A percentile compares a stretch with the other conserved stretches of the same genome.
These are phyloP conservation scores for Ehretia macrophylla DNA, from an alignment of 257 asterid genomes.

Conservation along the genomic window DNA sequence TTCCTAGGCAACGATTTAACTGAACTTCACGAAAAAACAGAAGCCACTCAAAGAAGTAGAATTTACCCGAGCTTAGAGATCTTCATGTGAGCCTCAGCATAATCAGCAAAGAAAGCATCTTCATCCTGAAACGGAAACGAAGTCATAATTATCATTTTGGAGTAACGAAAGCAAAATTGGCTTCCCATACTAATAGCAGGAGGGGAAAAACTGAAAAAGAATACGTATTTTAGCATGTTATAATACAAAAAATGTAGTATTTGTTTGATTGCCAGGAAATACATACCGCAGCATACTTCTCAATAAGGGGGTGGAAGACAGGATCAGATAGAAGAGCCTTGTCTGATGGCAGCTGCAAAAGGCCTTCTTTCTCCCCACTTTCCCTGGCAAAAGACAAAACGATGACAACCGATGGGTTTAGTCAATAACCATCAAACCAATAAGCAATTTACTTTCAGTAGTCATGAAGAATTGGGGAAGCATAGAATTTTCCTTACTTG, in stretches of 20 bases:
- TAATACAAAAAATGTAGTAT: no score
- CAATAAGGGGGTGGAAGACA: constrained; percentile 61
- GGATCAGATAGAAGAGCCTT: constrained; percentile 70
- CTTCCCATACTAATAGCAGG: no score
- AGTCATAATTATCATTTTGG: no score
- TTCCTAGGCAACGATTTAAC: no score
- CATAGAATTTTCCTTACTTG: no score
- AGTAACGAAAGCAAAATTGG: not conserved
- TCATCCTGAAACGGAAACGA: constrained; percentile 48
- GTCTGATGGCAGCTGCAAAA: constrained; percentile 73
- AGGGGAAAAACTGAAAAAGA: no score
- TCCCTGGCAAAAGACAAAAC: constrained; percentile 34
- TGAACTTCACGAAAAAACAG: no score
- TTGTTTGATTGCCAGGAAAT: no score
- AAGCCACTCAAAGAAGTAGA: no score
- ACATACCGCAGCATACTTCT: constrained; percentile 67
- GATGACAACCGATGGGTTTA: not conserved
- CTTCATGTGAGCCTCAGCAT: constrained; percentile 67
- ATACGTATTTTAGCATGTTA: no score
- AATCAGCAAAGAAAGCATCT: constrained; percentile 87
- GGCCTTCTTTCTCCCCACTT: constrained; percentile 70
- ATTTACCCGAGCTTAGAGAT: constrained; percentile 79
- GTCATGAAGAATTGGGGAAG: not conserved
- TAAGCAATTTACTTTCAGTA: not conserved
- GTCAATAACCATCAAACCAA: not conserved